Evolutionary conservation across 2,329 filamentous ascomycete species (phyloP).

Genomic region (Lecanosticta acicola): DNA sequence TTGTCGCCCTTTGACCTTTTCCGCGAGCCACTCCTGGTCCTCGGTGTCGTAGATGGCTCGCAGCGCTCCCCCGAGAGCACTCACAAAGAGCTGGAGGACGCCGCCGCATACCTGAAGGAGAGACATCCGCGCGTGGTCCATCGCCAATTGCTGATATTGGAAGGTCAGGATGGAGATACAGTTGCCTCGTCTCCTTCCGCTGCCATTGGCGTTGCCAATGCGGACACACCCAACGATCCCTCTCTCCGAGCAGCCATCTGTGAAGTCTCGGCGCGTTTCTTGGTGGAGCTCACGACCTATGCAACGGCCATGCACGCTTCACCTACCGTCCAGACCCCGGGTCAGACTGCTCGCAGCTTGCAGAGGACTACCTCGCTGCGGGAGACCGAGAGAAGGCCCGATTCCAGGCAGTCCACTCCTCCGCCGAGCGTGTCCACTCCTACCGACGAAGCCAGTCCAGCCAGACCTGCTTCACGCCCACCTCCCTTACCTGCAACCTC

Average conservation of each 20-base stretch:
- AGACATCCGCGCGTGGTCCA: slow-evolving; percentile 31
- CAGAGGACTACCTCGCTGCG: slow-evolving; percentile 32
- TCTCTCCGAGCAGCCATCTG: slow-evolving; percentile 43
- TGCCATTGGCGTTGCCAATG: slow-evolving; percentile 17
- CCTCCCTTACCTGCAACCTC: slow-evolving; percentile 46
- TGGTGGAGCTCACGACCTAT: slow-evolving; percentile 45
- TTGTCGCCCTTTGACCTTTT: slow-evolving; percentile 87
- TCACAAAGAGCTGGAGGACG: slow-evolving; percentile 27
- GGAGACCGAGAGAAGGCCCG: slow-evolving; percentile 19
- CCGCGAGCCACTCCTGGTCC: slow-evolving; percentile 73
- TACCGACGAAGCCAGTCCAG: slow-evolving; percentile 20
- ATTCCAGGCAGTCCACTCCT: slow-evolving; percentile 23
- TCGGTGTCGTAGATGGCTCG: slow-evolving; percentile 80
- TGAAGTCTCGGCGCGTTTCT: slow-evolving; percentile 40
- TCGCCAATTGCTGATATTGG: slow-evolving; percentile 27
- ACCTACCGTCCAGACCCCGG: slow-evolving; percentile 72
- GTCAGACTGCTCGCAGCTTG: slow-evolving; percentile 38
- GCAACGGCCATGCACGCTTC: slow-evolving; percentile 45
- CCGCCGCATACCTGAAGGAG: slow-evolving; percentile 28
- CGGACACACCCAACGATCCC: slow-evolving; percentile 13
- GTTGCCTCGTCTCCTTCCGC: slow-evolving; percentile 8
- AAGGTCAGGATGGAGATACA: slow-evolving; percentile 10
- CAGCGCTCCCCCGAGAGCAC: slow-evolving; percentile 49
- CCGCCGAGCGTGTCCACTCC: slow-evolving; percentile 23
- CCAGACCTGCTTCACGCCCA: slow-evolving; percentile 19